phyloP scores from a whole-genome alignment of 2,329 filamentous ascomycete genomes.

The Helminthosporium solani region DNA sequence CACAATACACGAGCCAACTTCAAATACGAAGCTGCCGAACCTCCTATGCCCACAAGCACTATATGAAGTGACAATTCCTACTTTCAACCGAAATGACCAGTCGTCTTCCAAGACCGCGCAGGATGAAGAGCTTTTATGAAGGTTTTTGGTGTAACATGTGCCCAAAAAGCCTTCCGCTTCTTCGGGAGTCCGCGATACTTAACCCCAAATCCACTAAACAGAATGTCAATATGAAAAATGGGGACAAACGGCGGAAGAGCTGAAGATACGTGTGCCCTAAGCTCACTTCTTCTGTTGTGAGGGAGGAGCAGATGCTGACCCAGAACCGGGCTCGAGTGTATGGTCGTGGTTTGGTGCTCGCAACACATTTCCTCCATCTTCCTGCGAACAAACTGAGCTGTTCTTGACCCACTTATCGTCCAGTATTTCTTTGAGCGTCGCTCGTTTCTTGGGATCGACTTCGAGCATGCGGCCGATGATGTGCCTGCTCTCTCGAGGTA shows the following conservation, averaged over 20 bases:
- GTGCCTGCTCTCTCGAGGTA: conserved; percentile 85
- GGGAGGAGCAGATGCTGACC: conserved; percentile 29
- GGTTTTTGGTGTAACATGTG: too few species aligned
- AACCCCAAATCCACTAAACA: too few species aligned
- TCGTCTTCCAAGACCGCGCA: too few species aligned
- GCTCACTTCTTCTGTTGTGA: conserved; percentile 40
- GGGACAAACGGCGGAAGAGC: not conserved
- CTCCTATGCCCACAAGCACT: too few species aligned
- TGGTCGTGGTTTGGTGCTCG: conserved; percentile 78
- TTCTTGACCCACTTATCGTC: conserved; percentile 87
- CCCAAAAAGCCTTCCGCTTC: too few species aligned
- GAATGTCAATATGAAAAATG: not conserved
- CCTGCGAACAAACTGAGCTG: conserved; percentile 77
- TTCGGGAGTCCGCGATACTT: too few species aligned
- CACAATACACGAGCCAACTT: too few species aligned
- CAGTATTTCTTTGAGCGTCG: conserved; percentile 81
- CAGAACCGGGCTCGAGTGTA: conserved; percentile 68
- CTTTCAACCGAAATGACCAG: too few species aligned
- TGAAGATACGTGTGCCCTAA: not conserved
- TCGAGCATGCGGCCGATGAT: conserved; percentile 93
- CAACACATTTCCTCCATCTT: conserved; percentile 71
- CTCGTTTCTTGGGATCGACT: conserved; percentile 78
- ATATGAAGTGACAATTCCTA: too few species aligned
- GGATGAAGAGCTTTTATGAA: too few species aligned
- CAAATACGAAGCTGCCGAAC: too few species aligned